Evolutionary conservation across 192 early-diverging fungal species (phyloP), one percentile per base, ranked within the genome.

Genomic region (Linnemannia zychae): DNA sequence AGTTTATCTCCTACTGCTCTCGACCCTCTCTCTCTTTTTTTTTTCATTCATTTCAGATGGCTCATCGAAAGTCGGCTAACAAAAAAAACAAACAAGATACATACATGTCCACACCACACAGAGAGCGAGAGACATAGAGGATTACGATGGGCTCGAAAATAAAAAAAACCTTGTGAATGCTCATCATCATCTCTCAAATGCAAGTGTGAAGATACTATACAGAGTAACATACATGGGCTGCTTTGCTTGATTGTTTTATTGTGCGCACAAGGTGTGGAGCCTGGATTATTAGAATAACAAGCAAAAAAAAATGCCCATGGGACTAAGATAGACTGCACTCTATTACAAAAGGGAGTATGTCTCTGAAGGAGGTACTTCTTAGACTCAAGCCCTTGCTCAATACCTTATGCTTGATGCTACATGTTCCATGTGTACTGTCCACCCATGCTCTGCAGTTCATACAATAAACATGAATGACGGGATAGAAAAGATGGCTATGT

Each of bases 41-140:
- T 52, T 52, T 60, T 63, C 31, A 28, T 63, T 63, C 57, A 63
- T 63, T 63, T 63, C 57, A 63, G 57, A 63, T 63, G 57, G 57
- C 57, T 63, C 57, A 63, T 63, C 57, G 57, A 63, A 63, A 63
- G 57, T 63, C 57, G 57, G 57, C 57, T 31, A 31, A 31, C 57
- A 63, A 63, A 63, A 57, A 49, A 31, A 60, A 60, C 52, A 60
- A 28, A 31, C 12, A 63, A 57, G 5, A 28, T 0, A 52, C 47
- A 52, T 20, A 52, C 49, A 52, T 20, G 16, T n/a, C n/a, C n/a
- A n/a, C n/a, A n/a, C n/a, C 18, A 50, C 17, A 53, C 52, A 53
- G 5, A 60, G 57, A 28, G 57, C 11, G 28, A 60, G 57, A 31
- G 24, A 28, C 24, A 31, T 0, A 60, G 53, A 13, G 57, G 57